Evolutionary conservation across 148 eudicot genomes (phyloP).

Genomic region (Rheum nobile): DNA sequence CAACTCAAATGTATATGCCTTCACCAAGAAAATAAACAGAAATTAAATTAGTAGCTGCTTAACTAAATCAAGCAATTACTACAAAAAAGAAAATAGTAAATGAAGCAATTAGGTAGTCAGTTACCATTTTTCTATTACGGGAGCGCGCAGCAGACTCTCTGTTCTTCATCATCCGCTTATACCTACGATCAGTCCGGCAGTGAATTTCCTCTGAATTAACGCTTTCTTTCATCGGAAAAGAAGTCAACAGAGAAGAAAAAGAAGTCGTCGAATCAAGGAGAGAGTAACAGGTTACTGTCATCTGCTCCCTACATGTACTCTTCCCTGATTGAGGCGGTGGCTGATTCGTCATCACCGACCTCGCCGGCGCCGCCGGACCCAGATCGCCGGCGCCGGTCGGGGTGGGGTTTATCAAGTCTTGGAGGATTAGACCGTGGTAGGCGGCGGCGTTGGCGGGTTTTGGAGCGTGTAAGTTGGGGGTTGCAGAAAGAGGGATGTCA

Average conservation of each 20-base stretch:
- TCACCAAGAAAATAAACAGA: too few relatives aligned
- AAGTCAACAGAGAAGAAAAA: not conserved
- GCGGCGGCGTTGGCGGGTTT: too few relatives aligned
- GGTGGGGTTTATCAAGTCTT: not conserved
- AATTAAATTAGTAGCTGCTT: too few relatives aligned
- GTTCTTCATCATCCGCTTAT: conserved; percentile 69
- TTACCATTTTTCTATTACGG: conserved; percentile 55
- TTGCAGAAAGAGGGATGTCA: not conserved
- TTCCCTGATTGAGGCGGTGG: too few relatives aligned
- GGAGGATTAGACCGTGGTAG: not conserved
- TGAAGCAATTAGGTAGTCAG: too few relatives aligned
- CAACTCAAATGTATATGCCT: conserved; percentile 54
- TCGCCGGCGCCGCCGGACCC: not conserved
- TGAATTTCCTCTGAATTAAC: not conserved
- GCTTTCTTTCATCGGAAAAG: not conserved
- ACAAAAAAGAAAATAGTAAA: too few relatives aligned
- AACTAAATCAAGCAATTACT: too few relatives aligned
- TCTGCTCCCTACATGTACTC: too few relatives aligned
- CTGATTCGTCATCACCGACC: too few relatives aligned
- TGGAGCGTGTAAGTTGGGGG: not conserved
- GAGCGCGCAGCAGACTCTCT: conserved; percentile 77
- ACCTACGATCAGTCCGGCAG: conserved; percentile 16
- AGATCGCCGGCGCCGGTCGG: not conserved
- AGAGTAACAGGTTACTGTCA: too few relatives aligned
- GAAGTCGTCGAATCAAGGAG: not conserved